Percentiles rank a stretch among this genome's conserved stretches.
Conservation (phyloP, 2,329 filamentous ascomycete genomes). For the Arthroderma sp. region DNA sequence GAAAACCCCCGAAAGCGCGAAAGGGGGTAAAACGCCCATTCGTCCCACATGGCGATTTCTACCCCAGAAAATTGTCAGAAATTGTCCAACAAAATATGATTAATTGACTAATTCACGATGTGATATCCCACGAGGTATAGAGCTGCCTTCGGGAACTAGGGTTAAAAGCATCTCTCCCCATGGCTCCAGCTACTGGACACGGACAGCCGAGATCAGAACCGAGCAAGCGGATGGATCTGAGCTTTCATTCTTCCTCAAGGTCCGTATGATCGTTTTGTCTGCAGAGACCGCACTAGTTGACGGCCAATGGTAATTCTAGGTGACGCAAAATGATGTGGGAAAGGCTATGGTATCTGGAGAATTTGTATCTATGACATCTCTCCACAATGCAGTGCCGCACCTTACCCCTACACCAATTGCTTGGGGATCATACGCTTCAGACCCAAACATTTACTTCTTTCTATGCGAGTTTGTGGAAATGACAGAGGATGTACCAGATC, state of each 20-base stretch:
- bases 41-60: too few species aligned
- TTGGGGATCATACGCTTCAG: slow-evolving; percentile 14
- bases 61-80: too few species aligned
- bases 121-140: not conserved
- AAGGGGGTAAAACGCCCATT: too few species aligned
- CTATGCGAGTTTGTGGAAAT: slow-evolving; percentile 20
- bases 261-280: not conserved
- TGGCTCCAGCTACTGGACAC: not conserved
- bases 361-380: slow-evolving; percentile 17
- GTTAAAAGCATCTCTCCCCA: not conserved
- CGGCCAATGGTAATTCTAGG: not conserved
- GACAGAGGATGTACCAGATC: slow-evolving; percentile 13
- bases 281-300: not conserved
- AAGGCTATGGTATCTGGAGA: slow-evolving; percentile 18
- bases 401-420: slow-evolving; percentile 18
- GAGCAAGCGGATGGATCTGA: not conserved
- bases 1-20: too few species aligned
- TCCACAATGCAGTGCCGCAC: slow-evolving; percentile 14
- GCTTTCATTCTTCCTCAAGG: not conserved
- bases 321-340: not conserved
- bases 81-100: too few species aligned
- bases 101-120: too few species aligned
- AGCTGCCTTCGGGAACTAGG: not conserved
- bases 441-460: slow-evolving; percentile 18
- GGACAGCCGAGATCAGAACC: not conserved